phyloP scores from a whole-genome alignment of 2,329 filamentous ascomycete species.

The Plectosphaerella sp. region DNA sequence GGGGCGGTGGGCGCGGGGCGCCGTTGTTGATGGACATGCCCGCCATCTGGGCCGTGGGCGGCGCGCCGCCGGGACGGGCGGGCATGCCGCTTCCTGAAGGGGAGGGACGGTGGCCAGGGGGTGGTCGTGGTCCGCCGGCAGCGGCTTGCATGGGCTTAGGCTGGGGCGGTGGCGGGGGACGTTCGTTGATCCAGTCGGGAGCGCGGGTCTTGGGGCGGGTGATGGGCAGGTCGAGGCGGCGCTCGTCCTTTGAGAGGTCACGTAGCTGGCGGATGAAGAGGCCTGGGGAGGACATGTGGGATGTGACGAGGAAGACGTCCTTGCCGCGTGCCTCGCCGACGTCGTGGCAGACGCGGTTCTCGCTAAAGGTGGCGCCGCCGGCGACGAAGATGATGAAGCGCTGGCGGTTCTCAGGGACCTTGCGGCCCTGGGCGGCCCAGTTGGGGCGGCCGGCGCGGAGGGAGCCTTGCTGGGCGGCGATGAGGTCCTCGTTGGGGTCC shows the following conservation, averaged over 20 bases:
- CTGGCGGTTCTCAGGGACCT: constrained; percentile 74
- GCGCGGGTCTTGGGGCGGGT: constrained; percentile 78
- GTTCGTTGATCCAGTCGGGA: constrained; percentile 81
- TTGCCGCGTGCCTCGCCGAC: constrained; percentile 66
- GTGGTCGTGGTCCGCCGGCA: constrained; percentile 14
- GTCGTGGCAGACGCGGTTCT: constrained; percentile 86
- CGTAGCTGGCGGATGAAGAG: constrained; percentile 79
- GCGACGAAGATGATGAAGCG: constrained; percentile 92
- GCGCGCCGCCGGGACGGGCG: constrained; percentile 25
- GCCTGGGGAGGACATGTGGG: constrained; percentile 85
- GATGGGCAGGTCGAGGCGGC: constrained; percentile 73
- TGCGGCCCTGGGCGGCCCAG: constrained; percentile 81
- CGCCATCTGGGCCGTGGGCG: constrained; percentile 52
- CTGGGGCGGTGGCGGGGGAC: constrained; percentile 50
- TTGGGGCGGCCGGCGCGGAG: constrained; percentile 89
- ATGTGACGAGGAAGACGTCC: constrained; percentile 84
- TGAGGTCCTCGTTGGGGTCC: constrained; percentile 55
- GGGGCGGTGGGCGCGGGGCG: constrained; percentile 19
- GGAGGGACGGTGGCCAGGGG: constrained; percentile 11
- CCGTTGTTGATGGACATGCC: constrained; percentile 43
- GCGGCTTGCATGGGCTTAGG: constrained; percentile 24
- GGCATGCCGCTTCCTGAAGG: constrained; percentile 25
- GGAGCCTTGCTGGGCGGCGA: constrained; percentile 61
- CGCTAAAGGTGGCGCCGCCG: constrained; percentile 90
- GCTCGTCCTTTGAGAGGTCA: constrained; percentile 72